Evolutionary conservation across 2,329 filamentous ascomycete genomes (phyloP).

Genomic region (Penicillium sp.): DNA sequence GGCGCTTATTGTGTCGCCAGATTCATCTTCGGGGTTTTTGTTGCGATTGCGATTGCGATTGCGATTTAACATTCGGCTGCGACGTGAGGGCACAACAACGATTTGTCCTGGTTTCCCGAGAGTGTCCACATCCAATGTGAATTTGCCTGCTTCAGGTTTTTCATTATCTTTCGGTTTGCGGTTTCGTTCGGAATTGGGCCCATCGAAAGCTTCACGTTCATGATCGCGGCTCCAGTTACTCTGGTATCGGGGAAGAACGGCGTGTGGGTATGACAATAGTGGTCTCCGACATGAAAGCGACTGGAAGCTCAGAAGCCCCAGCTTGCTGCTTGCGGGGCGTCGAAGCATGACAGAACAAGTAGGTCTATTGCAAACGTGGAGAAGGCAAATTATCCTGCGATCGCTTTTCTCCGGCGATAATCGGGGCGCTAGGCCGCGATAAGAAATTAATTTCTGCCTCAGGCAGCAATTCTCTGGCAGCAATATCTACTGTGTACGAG

Average conservation of each 20-base stretch:
- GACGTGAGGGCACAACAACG: slow-evolving; percentile 32
- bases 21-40: slow-evolving; percentile 4
- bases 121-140: slow-evolving; percentile 31
- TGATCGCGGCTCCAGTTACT: slow-evolving; percentile 13
- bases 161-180: slow-evolving; percentile 1
- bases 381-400: slow-evolving; percentile 7
- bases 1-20: slow-evolving; percentile 11
- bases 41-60: slow-evolving; percentile 4
- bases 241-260: slow-evolving; percentile 21
- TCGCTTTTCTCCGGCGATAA: slow-evolving; percentile 11
- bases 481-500: neutral
- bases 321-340: slow-evolving; percentile 19
- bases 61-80: slow-evolving; percentile 9
- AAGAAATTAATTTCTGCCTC: slow-evolving; percentile 2
- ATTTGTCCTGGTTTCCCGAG: slow-evolving; percentile 40
- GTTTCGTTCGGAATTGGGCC: slow-evolving; percentile 3
- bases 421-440: slow-evolving; percentile 8
- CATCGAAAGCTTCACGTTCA: neutral
- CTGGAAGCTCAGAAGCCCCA: slow-evolving; percentile 23
- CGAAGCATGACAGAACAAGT: slow-evolving; percentile 25
- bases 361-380: neutral
- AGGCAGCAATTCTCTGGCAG: neutral
- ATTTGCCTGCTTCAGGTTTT: slow-evolving; percentile 8
- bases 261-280: slow-evolving; percentile 7
- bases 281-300: slow-evolving; percentile 10